Base-by-base conservation (phyloP, 2,329 filamentous ascomycete species). In the Xylariaceae sp. region DNA sequence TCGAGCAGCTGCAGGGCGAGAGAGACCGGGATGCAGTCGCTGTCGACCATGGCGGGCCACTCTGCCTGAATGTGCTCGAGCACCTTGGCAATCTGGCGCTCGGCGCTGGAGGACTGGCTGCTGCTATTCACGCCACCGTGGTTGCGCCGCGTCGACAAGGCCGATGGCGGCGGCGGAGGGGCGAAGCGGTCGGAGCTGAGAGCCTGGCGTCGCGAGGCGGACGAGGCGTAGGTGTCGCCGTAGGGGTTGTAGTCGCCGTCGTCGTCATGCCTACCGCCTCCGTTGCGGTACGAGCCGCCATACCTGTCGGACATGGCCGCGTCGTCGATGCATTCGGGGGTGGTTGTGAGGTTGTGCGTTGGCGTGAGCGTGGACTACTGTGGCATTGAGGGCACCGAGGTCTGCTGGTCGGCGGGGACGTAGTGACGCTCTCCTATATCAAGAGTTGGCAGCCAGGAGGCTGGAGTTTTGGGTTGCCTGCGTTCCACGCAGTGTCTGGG, bases 1-100 rank as follows among this genome's bases (percentile, higher is more conserved):
- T 99, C 94, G 74, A 97, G 89, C 58, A 99, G 79, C 72, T 97
- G 92, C 43, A 99, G 79, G n/a, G 93, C 90, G 47, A 97, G 83
- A 70, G 97, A 92, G 34, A 97, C 90, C 2, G 94, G 94, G 31
- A 97, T 84, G 67, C 92, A 97, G 66, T 94, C 87, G 56, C 87
- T 87, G 62, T 88, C 81, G 58, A 89, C 90, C 88, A 99, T 94
- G 61, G 91, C 88, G 41, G 89, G 87, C 93, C 94, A 99, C 66
- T 96, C 90, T 51, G 81, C 75, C 67, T 92, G 86, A 65, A 99
- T 96, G 60, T 89, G 85, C 60, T 90, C 85, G 45, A 97, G 77
- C 2, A 96, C 82, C 61, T 83, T 76, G 45, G 73, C 71, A 53
- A 84, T 83, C 66, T 83, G 78, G 45, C 76, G 71, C 68, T 82